These are phyloP conservation scores for Zoysia pacifica DNA, from an alignment of 176 grass and related monocot genomes.

Conservation along the genomic window DNA sequence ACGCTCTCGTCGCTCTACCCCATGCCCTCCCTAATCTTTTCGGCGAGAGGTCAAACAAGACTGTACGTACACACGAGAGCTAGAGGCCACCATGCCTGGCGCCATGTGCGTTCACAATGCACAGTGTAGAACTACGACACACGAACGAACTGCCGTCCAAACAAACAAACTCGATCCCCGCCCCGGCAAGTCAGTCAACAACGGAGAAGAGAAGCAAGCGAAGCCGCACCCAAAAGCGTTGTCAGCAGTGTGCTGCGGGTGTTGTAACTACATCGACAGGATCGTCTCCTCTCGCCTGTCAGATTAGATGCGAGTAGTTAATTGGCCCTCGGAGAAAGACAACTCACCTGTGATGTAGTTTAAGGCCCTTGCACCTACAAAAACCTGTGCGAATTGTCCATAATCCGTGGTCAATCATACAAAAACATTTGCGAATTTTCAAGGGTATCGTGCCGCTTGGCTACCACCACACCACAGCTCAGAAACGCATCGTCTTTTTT, in stretches of 20 bases:
- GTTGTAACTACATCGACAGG: not conserved
- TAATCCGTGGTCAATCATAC: not conserved
- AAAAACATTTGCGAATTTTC: not conserved
- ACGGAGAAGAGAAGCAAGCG: too few relatives aligned
- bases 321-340: constrained; percentile 5
- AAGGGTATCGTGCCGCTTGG: not conserved
- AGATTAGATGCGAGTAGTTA: constrained; percentile 23
- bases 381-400: not conserved
- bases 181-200: too few relatives aligned
- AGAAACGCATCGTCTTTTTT: too few relatives aligned
- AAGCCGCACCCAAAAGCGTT: too few relatives aligned
- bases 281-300: not conserved
- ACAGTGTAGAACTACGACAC: not conserved
- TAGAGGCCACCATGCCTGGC: not conserved
- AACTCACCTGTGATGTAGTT: not conserved
- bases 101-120: constrained; percentile 20
- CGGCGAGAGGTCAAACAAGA: constrained; percentile 31
- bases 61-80: not conserved
- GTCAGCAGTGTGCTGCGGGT: not conserved
- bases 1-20: not conserved
- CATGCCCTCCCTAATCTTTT: too few relatives aligned
- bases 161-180: not conserved
- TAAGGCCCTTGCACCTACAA: not conserved
- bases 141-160: not conserved
- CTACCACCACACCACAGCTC: not conserved